phyloP scores from a whole-genome alignment of 352 stramenopile species.

The Phytophthora foliorum region DNA sequence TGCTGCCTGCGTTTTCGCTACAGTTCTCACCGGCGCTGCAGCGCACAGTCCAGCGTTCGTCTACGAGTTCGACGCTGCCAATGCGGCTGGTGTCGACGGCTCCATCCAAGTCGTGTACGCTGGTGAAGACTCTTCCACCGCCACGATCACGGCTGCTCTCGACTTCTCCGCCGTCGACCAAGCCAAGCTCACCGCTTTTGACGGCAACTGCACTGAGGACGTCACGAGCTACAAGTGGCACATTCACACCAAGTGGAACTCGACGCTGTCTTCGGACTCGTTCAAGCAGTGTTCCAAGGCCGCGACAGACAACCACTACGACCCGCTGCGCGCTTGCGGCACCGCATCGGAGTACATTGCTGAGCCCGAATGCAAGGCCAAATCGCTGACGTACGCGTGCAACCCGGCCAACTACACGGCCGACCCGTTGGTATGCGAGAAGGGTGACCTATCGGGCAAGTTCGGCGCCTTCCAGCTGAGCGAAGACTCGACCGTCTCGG shows the following conservation, averaged over 20 bases:
- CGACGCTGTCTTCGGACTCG: slow-evolving; percentile 39
- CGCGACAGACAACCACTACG: slow-evolving; percentile 62
- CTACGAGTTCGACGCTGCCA: slow-evolving; percentile 55
- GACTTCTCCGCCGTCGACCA: slow-evolving; percentile 52
- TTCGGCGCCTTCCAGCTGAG: slow-evolving; percentile 49
- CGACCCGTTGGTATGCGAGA: slow-evolving; percentile 54
- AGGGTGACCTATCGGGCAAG: slow-evolving; percentile 70
- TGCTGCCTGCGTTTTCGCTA: slow-evolving; percentile 5
- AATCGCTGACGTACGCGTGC: slow-evolving; percentile 53
- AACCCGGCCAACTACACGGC: slow-evolving; percentile 50
- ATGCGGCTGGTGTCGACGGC: slow-evolving; percentile 45
- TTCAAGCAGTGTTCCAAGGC: slow-evolving; percentile 55
- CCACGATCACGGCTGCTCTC: slow-evolving; percentile 50
- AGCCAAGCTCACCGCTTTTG: slow-evolving; percentile 31
- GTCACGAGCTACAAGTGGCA: slow-evolving; percentile 66
- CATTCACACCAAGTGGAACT: slow-evolving; percentile 64
- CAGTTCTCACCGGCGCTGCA: not conserved
- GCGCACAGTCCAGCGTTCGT: slow-evolving; percentile 21
- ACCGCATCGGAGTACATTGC: slow-evolving; percentile 55
- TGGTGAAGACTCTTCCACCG: slow-evolving; percentile 31
- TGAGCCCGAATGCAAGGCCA: slow-evolving; percentile 37
- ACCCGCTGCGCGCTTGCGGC: slow-evolving; percentile 56
- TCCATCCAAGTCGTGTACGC: slow-evolving; percentile 53
- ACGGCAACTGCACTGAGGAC: slow-evolving; percentile 47
- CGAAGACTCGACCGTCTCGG: slow-evolving; percentile 30